A percentile compares a stretch with the other conserved stretches of the same genome.
Evolutionary conservation across 768 basidiomycete species (phyloP).

Genomic region (Trametes villosa): DNA sequence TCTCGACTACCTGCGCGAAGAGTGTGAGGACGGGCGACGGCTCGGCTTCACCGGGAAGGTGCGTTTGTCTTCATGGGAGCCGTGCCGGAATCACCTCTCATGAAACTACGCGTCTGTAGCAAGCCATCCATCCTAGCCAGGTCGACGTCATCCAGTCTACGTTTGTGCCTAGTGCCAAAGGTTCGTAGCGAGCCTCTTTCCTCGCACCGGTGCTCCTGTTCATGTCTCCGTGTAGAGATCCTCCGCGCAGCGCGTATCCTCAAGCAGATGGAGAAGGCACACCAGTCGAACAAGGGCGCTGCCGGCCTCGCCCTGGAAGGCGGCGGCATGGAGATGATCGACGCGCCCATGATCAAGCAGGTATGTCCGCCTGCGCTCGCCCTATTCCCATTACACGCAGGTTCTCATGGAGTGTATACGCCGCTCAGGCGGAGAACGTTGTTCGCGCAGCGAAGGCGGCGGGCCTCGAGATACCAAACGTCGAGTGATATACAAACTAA

Average conservation of each 20-base stretch:
- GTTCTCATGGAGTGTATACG: not conserved
- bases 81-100: not conserved
- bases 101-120: conserved; percentile 47
- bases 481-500: conserved; percentile 29
- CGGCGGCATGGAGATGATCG: conserved; percentile 78
- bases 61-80: not conserved
- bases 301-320: conserved; percentile 67
- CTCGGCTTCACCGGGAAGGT: conserved; percentile 95
- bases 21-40: conserved; percentile 77
- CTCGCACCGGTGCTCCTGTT: not conserved
- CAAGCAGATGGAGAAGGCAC: conserved; percentile 62
- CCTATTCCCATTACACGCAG: too few species aligned
- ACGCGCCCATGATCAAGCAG: conserved; percentile 79
- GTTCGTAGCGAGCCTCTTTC: conserved; percentile 40
- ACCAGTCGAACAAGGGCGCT: conserved; percentile 61
- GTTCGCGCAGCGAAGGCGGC: conserved; percentile 59
- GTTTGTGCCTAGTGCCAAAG: conserved; percentile 75
- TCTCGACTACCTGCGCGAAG: conserved; percentile 62
- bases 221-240: conserved; percentile 56
- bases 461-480: conserved; percentile 54
- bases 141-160: conserved; percentile 75
- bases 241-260: conserved; percentile 75
- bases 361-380: not conserved
- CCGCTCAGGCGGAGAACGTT: conserved; percentile 50
- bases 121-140: conserved; percentile 94